phyloP scores from a whole-genome alignment of 371 early-diverging fungal genomes.

The Gilbertella persicaria region DNA sequence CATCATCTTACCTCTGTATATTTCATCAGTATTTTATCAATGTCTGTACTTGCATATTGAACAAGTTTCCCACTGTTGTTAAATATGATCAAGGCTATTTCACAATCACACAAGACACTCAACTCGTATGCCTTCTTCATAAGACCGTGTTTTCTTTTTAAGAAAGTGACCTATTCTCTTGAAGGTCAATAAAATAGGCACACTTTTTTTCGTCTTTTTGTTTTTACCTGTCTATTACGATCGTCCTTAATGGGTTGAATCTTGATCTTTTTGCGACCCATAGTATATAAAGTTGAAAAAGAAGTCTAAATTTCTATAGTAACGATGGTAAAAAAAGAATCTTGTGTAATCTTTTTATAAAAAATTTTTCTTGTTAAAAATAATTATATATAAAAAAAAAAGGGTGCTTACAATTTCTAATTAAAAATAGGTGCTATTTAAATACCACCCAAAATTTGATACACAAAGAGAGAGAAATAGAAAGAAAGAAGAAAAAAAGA shows the following conservation, averaged over 20 bases:
- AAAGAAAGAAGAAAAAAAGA: conserved; percentile 2
- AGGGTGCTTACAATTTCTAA: conserved; percentile 4
- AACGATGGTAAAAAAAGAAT: conserved; percentile 10
- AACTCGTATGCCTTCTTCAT: conserved; percentile 99
- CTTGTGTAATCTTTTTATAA: conserved; percentile 2
- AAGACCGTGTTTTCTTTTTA: conserved; percentile 65
- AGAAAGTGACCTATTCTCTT: conserved; percentile 18
- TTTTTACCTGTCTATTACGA: conserved; percentile 85
- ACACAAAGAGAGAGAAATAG: background rate
- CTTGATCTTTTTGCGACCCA: conserved; percentile 98
- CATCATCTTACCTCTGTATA: conserved; percentile 75
- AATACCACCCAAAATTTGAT: background rate
- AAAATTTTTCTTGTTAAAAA: conserved; percentile 4
- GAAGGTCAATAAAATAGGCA: background rate
- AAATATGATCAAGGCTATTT: conserved; percentile 94
- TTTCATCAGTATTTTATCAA: conserved; percentile 88
- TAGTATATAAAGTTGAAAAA: conserved; percentile 26
- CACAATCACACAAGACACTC: conserved; percentile 94
- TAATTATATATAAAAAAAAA: conserved; percentile 2
- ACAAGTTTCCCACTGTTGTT: conserved; percentile 89
- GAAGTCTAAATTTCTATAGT: conserved; percentile 4
- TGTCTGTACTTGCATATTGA: conserved; percentile 90
- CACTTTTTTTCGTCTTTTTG: background rate
- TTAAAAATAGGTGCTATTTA: background rate
- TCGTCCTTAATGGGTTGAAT: conserved; percentile 94